Conservation (phyloP, 306 rosid species). For the Pueraria montana region DNA sequence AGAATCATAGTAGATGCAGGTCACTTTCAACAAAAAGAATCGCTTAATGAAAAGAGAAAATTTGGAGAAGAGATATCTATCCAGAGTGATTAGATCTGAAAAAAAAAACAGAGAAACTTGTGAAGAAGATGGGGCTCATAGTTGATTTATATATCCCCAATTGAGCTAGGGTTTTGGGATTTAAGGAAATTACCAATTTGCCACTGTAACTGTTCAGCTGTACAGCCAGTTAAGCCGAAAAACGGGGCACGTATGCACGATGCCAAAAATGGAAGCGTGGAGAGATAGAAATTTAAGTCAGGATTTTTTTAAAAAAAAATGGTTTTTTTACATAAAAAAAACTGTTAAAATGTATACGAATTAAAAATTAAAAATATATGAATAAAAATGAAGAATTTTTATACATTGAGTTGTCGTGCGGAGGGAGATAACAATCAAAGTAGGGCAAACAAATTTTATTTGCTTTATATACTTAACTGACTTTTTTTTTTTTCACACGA, state of each 20-base stretch:
- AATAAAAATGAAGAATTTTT: no score
- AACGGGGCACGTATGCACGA: background rate
- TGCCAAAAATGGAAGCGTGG: background rate
- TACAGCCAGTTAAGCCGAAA: background rate
- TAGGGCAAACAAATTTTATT: no score
- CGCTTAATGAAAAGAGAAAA: no score
- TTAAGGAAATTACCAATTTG: background rate
- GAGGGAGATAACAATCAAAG: background rate
- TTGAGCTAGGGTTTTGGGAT: constrained; percentile 46
- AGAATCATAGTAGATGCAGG: constrained; percentile 58
- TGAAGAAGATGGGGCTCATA: fast-evolving
- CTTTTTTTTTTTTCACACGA: no score
- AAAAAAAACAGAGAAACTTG: background rate
- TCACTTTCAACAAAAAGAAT: background rate
- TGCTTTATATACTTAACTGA: no score
- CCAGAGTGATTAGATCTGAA: background rate
- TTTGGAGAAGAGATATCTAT: background rate
- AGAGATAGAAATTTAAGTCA: background rate
- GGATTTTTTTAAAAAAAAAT: background rate
- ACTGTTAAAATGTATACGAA: background rate
- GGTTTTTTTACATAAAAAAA: no score
- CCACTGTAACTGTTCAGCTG: background rate
- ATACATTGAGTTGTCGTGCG: no score
- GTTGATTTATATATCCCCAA: constrained; percentile 31
- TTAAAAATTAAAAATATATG: no score